phyloP scores from a whole-genome alignment of 768 basidiomycete genomes.

The Trametes punicea region DNA sequence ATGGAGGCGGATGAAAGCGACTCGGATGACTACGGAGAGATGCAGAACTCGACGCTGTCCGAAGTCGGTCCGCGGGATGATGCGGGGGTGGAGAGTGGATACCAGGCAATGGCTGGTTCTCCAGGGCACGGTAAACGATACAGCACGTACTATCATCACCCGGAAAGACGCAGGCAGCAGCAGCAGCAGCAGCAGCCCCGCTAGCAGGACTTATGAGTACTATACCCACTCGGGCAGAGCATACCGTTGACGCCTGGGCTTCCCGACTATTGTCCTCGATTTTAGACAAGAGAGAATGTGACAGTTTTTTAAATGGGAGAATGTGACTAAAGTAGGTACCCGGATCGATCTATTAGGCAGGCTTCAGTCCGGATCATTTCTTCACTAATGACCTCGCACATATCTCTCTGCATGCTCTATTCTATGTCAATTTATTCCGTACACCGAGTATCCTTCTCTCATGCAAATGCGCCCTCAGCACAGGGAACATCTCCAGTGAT shows the following conservation, averaged over 20 bases:
- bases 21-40: conserved; percentile 48
- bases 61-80: conserved; percentile 24
- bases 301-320: too few relatives aligned
- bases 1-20: conserved; percentile 47
- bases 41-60: conserved; percentile 41
- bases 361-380: neutral
- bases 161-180: conserved; percentile 53
- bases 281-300: too few relatives aligned
- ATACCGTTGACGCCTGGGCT: too few relatives aligned
- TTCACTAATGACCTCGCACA: neutral
- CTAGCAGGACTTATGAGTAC: neutral
- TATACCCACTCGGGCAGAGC: neutral
- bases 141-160: conserved; percentile 84
- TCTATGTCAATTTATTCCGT: too few relatives aligned
- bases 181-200: conserved; percentile 3
- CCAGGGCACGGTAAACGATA: conserved; percentile 54
- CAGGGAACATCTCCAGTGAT: too few relatives aligned
- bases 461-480: too few relatives aligned
- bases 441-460: too few relatives aligned
- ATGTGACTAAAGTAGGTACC: too few relatives aligned
- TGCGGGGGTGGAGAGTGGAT: conserved; percentile 24
- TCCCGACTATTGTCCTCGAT: too few relatives aligned
- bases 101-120: conserved; percentile 24
- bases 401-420: neutral
- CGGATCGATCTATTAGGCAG: neutral